These are phyloP conservation scores for Ampelomyces quisqualis DNA, from an alignment of 2,329 filamentous ascomycete species.

Conservation along the genomic window DNA sequence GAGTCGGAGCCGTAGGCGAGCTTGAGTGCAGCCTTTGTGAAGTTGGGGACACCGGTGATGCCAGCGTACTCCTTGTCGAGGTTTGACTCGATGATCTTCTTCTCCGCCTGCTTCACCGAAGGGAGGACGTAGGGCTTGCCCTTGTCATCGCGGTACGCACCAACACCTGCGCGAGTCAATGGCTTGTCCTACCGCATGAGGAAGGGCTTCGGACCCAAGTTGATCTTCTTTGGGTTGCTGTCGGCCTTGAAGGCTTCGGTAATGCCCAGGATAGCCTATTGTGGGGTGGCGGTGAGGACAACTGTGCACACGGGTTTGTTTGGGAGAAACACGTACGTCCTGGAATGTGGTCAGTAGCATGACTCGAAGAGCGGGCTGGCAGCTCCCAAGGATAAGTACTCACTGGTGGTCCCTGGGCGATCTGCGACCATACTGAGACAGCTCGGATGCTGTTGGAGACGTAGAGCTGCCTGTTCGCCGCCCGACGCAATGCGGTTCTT, in stretches of 20 bases:
- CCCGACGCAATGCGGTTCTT: slow-evolving; percentile 43
- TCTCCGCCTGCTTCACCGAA: slow-evolving; percentile 85
- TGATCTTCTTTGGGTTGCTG: slow-evolving; percentile 92
- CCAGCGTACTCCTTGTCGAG: slow-evolving; percentile 97
- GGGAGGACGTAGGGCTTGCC: slow-evolving; percentile 98
- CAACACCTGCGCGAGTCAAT: slow-evolving; percentile 66
- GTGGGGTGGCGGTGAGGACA: slow-evolving; percentile 24
- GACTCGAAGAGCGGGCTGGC: slow-evolving; percentile 12
- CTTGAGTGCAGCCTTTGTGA: slow-evolving; percentile 87
- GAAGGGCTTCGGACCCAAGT: slow-evolving; percentile 66
- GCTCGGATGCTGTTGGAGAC: slow-evolving; percentile 54
- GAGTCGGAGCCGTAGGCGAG: slow-evolving; percentile 88
- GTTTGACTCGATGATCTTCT: slow-evolving; percentile 73
- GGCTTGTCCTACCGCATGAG: background rate
- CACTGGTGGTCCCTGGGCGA: slow-evolving; percentile 92
- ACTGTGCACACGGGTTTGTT: too few species aligned
- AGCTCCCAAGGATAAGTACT: slow-evolving; percentile 44
- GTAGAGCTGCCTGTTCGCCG: slow-evolving; percentile 38
- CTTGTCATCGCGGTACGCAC: slow-evolving; percentile 96
- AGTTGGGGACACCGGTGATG: slow-evolving; percentile 92
- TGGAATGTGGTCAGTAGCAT: slow-evolving; percentile 29
- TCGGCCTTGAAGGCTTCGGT: slow-evolving; percentile 99
- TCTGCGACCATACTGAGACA: slow-evolving; percentile 84
- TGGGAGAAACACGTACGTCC: slow-evolving; percentile 36
- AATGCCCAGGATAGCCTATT: slow-evolving; percentile 81